Percentiles rank a stretch among this genome's conserved stretches.
Conservation (phyloP, 257 asterid species). For the Forsythia suspensa region DNA sequence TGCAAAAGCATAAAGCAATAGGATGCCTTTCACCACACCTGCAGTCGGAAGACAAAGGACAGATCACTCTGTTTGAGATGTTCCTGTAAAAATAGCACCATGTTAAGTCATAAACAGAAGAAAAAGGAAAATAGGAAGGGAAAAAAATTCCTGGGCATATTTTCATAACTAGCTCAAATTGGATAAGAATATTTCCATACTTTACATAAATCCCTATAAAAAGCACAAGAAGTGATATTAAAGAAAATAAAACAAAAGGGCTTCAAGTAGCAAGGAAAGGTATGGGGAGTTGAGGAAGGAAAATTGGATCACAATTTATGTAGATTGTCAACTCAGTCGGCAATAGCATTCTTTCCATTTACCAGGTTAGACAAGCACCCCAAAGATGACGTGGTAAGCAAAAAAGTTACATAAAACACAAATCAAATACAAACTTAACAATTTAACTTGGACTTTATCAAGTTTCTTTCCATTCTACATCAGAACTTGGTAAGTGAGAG, state of each 20-base stretch:
- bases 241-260: neutral
- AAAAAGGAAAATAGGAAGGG: neutral
- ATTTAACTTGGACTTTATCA: neutral
- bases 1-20: too few species aligned
- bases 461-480: neutral
- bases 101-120: constrained; percentile 14
- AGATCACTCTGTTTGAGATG: constrained; percentile 95
- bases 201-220: neutral
- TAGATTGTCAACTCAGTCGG: neutral
- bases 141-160: neutral
- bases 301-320: neutral
- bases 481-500: neutral
- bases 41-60: constrained; percentile 96
- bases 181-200: neutral
- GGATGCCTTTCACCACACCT: constrained; percentile 46
- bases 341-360: neutral
- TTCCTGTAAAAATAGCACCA: constrained; percentile 61
- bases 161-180: neutral
- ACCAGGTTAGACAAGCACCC: constrained; percentile 14
- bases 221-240: constrained; percentile 4
- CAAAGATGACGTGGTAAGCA: neutral
- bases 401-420: neutral
- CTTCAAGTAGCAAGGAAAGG: neutral
- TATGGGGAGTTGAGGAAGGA: neutral
- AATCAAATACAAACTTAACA: constrained; percentile 7